Evolutionary conservation across 2,329 filamentous ascomycete species (phyloP).

Genomic region (Colletotrichum zoysiae): DNA sequence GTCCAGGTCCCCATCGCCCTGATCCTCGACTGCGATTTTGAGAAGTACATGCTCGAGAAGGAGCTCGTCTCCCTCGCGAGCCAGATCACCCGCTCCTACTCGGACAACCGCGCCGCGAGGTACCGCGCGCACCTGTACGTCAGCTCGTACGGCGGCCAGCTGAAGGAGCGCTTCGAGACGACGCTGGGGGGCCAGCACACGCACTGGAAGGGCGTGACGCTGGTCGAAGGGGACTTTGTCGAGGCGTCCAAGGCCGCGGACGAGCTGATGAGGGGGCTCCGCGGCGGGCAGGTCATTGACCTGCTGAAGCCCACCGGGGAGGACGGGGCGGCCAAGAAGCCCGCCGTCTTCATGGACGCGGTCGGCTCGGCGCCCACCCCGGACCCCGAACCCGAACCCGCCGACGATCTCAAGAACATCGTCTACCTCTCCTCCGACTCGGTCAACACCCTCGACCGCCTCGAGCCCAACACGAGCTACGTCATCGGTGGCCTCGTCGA

Average conservation of each 20-base stretch:
- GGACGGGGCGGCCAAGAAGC: slow-evolving; percentile 44
- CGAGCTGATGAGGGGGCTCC: slow-evolving; percentile 71
- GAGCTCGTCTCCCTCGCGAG: slow-evolving; percentile 85
- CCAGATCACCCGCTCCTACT: slow-evolving; percentile 90
- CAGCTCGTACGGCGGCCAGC: slow-evolving; percentile 80
- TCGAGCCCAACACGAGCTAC: slow-evolving; percentile 91
- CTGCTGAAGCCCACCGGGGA: slow-evolving; percentile 60
- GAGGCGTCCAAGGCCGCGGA: slow-evolving; percentile 75
- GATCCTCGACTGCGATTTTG: slow-evolving; percentile 92
- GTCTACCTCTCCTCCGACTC: slow-evolving; percentile 95
- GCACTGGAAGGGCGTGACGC: slow-evolving; percentile 83
- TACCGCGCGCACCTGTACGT: slow-evolving; percentile 81
- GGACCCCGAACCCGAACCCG: slow-evolving; percentile 48
- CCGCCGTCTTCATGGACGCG: slow-evolving; percentile 50
- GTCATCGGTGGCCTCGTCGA: slow-evolving; percentile 95
- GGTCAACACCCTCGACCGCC: slow-evolving; percentile 82
- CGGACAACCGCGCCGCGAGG: slow-evolving; percentile 80
- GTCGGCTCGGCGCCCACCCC: slow-evolving; percentile 51
- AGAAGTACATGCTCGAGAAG: slow-evolving; percentile 87
- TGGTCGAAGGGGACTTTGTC: slow-evolving; percentile 81
- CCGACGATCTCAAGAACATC: slow-evolving; percentile 60
- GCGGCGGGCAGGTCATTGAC: slow-evolving; percentile 70
- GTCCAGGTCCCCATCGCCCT: slow-evolving; percentile 81
- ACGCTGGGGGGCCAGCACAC: slow-evolving; percentile 78
- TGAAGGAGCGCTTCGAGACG: slow-evolving; percentile 85